These are phyloP conservation scores for Aspergillus amoenus DNA, from an alignment of 2,329 filamentous ascomycete genomes.

Conservation along the genomic window DNA sequence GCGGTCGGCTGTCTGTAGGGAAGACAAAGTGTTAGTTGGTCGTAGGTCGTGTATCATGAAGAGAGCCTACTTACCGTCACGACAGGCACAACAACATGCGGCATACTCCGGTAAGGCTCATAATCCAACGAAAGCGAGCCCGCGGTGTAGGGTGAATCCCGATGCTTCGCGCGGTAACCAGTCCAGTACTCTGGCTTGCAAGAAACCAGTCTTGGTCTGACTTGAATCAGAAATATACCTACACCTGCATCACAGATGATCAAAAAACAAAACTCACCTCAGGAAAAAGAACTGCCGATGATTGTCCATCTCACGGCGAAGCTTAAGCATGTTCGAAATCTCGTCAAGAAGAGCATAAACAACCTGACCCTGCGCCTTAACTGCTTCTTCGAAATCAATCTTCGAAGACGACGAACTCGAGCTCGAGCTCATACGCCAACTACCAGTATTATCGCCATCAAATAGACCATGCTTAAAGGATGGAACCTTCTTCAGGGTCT, in stretches of 20 bases:
- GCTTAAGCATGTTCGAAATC: constrained; percentile 17
- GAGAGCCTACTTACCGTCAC: constrained; percentile 17
- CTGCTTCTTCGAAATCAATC: constrained; percentile 8
- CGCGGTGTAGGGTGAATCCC: constrained; percentile 21
- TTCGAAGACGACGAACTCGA: not conserved
- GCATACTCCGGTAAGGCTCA: constrained; percentile 3
- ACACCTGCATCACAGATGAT: not conserved
- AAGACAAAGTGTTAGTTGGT: not conserved
- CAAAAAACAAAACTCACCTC: constrained; percentile 13
- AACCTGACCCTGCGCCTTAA: constrained; percentile 21
- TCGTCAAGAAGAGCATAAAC: constrained; percentile 27
- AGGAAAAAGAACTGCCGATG: constrained; percentile 16
- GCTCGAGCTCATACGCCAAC: not conserved
- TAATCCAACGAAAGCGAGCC: constrained; percentile 22
- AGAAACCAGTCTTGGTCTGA: constrained; percentile 19
- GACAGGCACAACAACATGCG: constrained; percentile 19
- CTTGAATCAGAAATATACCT: not conserved
- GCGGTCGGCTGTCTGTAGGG: constrained; percentile 17
- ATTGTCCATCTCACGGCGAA: constrained; percentile 13
- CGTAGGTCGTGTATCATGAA: not conserved
- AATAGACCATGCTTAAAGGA: constrained; percentile 20
- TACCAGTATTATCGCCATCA: constrained; percentile 11
- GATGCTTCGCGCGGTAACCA: constrained; percentile 23
- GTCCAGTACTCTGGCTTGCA: constrained; percentile 26
- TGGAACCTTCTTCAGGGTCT: constrained; percentile 23